These are phyloP conservation scores for Phaeosphaeria sp. DNA, from an alignment of 2,329 filamentous ascomycete genomes.

Conservation along the genomic window DNA sequence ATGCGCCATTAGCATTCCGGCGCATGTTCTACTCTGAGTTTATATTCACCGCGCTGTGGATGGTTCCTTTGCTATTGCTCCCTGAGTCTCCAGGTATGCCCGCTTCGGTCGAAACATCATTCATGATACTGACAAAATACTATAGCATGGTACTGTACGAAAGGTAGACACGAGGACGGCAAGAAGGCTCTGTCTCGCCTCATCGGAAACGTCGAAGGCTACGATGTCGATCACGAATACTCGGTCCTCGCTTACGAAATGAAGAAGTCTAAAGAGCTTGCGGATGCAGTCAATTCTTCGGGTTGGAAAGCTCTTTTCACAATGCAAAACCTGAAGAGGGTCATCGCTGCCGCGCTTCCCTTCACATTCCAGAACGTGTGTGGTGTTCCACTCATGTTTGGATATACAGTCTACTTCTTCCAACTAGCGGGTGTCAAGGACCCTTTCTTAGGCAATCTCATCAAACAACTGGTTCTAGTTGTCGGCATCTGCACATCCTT, in stretches of 20 bases:
- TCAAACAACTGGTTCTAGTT: conserved; percentile 9
- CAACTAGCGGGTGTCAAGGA: conserved; percentile 9
- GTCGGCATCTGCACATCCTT: conserved; percentile 8
- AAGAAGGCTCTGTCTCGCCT: conserved; percentile 4
- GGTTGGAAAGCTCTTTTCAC: conserved; percentile 8
- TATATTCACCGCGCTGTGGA: conserved; percentile 9
- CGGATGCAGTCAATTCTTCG: conserved; percentile 2
- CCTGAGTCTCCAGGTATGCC: conserved; percentile 9
- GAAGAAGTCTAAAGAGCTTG: conserved; percentile 4
- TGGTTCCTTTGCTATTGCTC: conserved; percentile 4
- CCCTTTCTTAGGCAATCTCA: conserved; percentile 11
- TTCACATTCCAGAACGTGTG: conserved; percentile 11
- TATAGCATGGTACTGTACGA: conserved; percentile 9
- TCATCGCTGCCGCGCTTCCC: conserved; percentile 5
- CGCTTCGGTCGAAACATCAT: background rate
- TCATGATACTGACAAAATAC: background rate
- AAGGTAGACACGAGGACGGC: conserved; percentile 9
- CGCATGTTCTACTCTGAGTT: conserved; percentile 14
- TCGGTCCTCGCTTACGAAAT: conserved; percentile 8
- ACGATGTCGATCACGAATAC: conserved; percentile 12
- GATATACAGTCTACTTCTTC: conserved; percentile 13
- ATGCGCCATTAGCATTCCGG: conserved; percentile 1
- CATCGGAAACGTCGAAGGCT: conserved; percentile 8
- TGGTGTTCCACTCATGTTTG: conserved; percentile 13
- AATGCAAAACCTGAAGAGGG: conserved; percentile 4